Base-by-base conservation (phyloP, 1,139 yeast genomes). In the Sugiyamaella sp. region DNA sequence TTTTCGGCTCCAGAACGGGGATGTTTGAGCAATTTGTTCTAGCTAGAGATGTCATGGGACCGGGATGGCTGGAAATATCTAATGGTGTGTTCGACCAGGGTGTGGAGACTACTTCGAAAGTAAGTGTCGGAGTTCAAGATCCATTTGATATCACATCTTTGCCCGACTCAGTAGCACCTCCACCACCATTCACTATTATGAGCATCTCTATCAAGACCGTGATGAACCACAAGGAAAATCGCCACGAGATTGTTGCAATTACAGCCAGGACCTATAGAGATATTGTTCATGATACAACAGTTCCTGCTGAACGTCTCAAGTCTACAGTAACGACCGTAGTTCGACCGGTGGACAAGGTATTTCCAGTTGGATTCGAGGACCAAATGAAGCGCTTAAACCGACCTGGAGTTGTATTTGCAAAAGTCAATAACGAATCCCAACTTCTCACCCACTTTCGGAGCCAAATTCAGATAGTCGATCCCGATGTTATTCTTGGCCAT, bases 401-500 rank as follows among this genome's bases (percentile, higher is more conserved):
- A 22, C 52, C 54, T 1, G 41, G 55, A 4, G 63, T 57, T 14
- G 56, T 53, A 17, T 57, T 67, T 19, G 60, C 66, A 4, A 53
- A 56, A 1, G 62, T 61, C 47, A 85, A 84, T 25, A 85, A 80
- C 58, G 99, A 93, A 67, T 83, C 82, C 57, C 81, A 87, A 0
- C 69, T 93, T 60, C 76, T 93, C 51, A 82, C 82, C 60, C 63
- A 67, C 66, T 80, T 93, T 53, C 78, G 91, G 50, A 93, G 89
- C 0, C 72, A 84, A 65, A 73, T 93, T 52, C 87, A 85, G 61
- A 74, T 75, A 32, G 74, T 80, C 27, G 99, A 95, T 69, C 97
- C 99, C 0, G 99, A 95, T 73, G 86, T 91, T 1, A 80, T 89
- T 55, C 69, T 93, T 43, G 99, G 99, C 16, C 98, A 95, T 67